Evolutionary conservation across 208 protist species (phyloP).

Genomic region (Leishmania tarentolae): DNA sequence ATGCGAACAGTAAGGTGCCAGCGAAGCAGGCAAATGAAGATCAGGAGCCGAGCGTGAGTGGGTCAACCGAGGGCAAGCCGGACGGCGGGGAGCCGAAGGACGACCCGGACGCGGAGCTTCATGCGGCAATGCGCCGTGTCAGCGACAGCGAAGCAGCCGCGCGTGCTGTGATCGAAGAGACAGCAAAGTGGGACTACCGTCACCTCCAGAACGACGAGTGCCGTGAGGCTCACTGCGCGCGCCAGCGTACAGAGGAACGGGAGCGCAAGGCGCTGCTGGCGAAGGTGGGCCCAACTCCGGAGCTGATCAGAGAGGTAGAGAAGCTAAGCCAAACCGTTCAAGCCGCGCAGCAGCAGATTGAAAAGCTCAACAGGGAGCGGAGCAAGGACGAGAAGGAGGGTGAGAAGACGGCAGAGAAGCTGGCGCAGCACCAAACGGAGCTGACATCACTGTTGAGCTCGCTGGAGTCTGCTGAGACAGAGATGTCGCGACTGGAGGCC

Average conservation of each 20-base stretch:
- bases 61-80: constrained; percentile 16
- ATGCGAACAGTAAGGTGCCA: constrained; percentile 4
- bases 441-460: constrained; percentile 30
- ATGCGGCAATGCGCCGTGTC: constrained; percentile 16
- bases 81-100: constrained; percentile 34
- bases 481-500: constrained; percentile 42
- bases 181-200: constrained; percentile 21
- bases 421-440: constrained; percentile 54
- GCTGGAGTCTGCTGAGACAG: constrained; percentile 20
- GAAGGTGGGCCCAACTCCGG: constrained; percentile 64
- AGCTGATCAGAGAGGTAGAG: constrained; percentile 66
- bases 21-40: constrained; percentile 26
- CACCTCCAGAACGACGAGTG: constrained; percentile 55
- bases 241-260: constrained; percentile 60
- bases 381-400: constrained; percentile 58
- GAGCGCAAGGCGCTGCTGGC: constrained; percentile 64
- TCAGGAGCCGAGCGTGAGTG: constrained; percentile 19
- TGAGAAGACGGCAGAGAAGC: constrained; percentile 39
- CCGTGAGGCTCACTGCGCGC: constrained; percentile 49
- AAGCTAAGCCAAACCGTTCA: constrained; percentile 54
- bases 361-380: constrained; percentile 70
- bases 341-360: constrained; percentile 50
- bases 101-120: constrained; percentile 23
- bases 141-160: constrained; percentile 11
- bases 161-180: constrained; percentile 9